A percentile compares a stretch with the other conserved stretches of the same genome.
phyloP scores from a whole-genome alignment of 2,329 filamentous ascomycete genomes.

The Cordyceps cateniannulata region DNA sequence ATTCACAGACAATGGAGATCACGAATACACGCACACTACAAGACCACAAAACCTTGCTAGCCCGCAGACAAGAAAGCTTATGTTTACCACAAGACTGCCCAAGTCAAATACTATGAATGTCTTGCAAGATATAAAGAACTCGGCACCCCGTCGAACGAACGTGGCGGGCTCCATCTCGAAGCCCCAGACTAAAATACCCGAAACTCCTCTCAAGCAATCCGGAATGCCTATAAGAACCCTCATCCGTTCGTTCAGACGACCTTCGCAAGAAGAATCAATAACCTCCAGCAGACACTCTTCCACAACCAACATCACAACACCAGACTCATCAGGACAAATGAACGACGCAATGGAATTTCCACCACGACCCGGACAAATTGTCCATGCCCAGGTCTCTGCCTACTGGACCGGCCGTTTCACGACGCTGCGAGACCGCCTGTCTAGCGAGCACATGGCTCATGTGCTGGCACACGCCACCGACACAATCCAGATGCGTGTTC shows the following conservation, averaged over 20 bases:
- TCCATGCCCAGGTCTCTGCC: conserved; percentile 36
- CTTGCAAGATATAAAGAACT: conserved; percentile 38
- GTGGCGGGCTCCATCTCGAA: not conserved
- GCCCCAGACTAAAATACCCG: not conserved
- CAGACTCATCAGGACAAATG: not conserved
- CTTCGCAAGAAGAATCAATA: conserved; percentile 16
- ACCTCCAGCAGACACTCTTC: conserved; percentile 17
- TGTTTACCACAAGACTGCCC: conserved; percentile 26
- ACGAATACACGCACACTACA: not conserved
- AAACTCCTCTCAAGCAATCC: not conserved
- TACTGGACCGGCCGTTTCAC: conserved; percentile 61
- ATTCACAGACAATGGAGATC: not conserved
- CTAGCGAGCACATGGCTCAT: conserved; percentile 18
- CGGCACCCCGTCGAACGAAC: conserved; percentile 30
- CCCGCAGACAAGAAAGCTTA: not conserved
- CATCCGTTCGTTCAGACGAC: conserved; percentile 14
- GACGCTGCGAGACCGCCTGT: conserved; percentile 44
- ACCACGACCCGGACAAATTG: conserved; percentile 23
- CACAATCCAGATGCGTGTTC: not conserved
- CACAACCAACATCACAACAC: conserved; percentile 8
- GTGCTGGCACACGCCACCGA: not conserved
- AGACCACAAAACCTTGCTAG: not conserved
- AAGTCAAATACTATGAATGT: conserved; percentile 40
- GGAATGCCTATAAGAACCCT: conserved; percentile 10
- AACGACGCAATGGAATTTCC: not conserved